Evolutionary conservation across 192 early-diverging fungal genomes (phyloP).

Genomic region (Globomyces pollinis-pini): DNA sequence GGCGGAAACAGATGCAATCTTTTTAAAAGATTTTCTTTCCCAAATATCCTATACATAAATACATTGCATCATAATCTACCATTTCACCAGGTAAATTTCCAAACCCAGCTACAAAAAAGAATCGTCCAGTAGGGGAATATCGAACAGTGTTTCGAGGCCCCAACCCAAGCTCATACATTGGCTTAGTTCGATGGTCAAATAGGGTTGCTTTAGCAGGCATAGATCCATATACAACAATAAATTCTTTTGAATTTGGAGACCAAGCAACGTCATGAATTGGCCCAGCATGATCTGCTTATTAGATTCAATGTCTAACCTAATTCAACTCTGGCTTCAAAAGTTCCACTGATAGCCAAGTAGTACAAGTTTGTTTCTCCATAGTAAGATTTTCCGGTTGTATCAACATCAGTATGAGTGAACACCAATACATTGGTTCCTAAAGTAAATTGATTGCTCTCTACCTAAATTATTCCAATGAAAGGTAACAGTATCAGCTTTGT

Average conservation of each 20-base stretch:
- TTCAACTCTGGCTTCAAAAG: conserved; percentile 84
- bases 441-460: conserved; percentile 80
- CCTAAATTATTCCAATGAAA: conserved; percentile 84
- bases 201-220: conserved; percentile 91
- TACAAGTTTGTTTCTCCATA: conserved; percentile 96
- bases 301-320: conserved; percentile 31
- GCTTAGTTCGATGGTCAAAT: conserved; percentile 82
- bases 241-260: conserved; percentile 95
- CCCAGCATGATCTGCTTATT: conserved; percentile 72
- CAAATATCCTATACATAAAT: conserved; percentile 68
- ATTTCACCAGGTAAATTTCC: conserved; percentile 92
- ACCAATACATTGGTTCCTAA: conserved; percentile 70
- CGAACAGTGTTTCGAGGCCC: conserved; percentile 82
- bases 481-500: conserved; percentile 84
- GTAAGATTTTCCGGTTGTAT: conserved; percentile 90
- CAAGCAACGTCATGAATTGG: conserved; percentile 95
- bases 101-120: conserved; percentile 87
- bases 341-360: conserved; percentile 81
- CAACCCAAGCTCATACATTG: conserved; percentile 76
- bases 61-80: conserved; percentile 3
- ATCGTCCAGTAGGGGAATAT: conserved; percentile 85
- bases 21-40: conserved; percentile 82
- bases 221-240: conserved; percentile 86
- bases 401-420: conserved; percentile 90
- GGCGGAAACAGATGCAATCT: conserved; percentile 71